Base-by-base conservation (phyloP, 208 protist genomes). In the Blechomonas ayalai region DNA sequence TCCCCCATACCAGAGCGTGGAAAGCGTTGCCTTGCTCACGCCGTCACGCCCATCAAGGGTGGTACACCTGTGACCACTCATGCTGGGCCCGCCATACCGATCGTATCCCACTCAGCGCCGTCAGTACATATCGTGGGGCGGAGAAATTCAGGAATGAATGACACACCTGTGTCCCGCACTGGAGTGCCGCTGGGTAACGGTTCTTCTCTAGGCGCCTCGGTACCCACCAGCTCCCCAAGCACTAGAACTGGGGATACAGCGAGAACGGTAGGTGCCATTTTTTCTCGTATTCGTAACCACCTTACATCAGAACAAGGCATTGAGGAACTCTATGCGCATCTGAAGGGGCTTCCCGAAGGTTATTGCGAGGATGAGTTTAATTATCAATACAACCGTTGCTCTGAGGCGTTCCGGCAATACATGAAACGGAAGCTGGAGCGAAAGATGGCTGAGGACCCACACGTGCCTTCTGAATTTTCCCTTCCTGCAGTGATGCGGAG, bases 361-460 rank as follows among this genome's bases (percentile, higher is more conserved):
- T 75, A 67, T 37, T n/a, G n/a, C n/a, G 76, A 81, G 37, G 60
- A 71, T 8, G 61, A 73, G 1, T 89, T 92, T 62, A 63, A 79
- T 22, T 54, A 74, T 49, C 81, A 93, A 24, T 84, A 89, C 41
- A 67, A 69, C 16, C 65, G 81, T 20, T 93, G 85, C 63, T 89
- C 81, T 3, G 78, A 88, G 39, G 74, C 78, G 2, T 93, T 93
- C 26, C 70, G 79, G 12, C 46, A 77, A n/a, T 90, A 86, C 58
- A 85, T 93, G 24, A 85, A 86, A 40, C 65, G 81, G 35, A 85
- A 88, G 41, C 57, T 93, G 10, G 75, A 89, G 36, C 64, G 62
- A 15, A 84, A 86, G 39, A 29, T 76, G 4, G 40, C 37, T 12
- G 73, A 87, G 28, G 80, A 92, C 56, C 12, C 34, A 3, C 19